Evolutionary conservation across 768 basidiomycete species (phyloP).

Genomic region (Albatrellus ellisii): DNA sequence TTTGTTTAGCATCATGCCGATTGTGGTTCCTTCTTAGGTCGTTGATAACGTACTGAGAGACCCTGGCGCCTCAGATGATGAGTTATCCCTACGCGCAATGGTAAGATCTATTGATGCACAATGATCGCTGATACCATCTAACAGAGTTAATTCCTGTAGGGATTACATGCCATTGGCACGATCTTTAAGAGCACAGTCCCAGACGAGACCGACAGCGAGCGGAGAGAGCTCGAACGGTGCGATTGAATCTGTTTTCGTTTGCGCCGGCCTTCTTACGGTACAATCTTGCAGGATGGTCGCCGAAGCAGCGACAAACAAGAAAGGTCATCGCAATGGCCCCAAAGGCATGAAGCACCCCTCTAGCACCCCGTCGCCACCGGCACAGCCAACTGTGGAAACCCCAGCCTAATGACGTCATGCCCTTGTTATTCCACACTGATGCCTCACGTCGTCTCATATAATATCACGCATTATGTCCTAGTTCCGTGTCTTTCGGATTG

Average conservation of each 20-base stretch:
- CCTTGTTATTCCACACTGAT: too few species aligned
- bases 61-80: constrained; percentile 51
- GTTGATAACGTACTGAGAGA: constrained; percentile 82
- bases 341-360: too few species aligned
- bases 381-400: too few species aligned
- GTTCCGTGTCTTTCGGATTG: too few species aligned
- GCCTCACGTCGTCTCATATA: too few species aligned
- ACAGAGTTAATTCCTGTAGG: too few species aligned
- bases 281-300: constrained; percentile 56
- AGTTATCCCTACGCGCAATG: constrained; percentile 75
- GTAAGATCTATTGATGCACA: too few species aligned
- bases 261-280: neutral
- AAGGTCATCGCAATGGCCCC: too few species aligned
- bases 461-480: too few species aligned
- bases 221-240: constrained; percentile 86
- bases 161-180: constrained; percentile 76
- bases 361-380: too few species aligned
- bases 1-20: constrained; percentile 4
- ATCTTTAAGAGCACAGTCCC: constrained; percentile 79
- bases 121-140: too few species aligned
- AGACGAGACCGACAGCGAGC: constrained; percentile 88
- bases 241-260: constrained; percentile 14
- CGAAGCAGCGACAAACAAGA: constrained; percentile 47
- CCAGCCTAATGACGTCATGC: too few species aligned
- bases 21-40: constrained; percentile 30